Percentiles rank a stretch among this genome's conserved stretches.
Conservation (phyloP, 2,329 filamentous ascomycete species). For the Botrytis sinoallii region DNA sequence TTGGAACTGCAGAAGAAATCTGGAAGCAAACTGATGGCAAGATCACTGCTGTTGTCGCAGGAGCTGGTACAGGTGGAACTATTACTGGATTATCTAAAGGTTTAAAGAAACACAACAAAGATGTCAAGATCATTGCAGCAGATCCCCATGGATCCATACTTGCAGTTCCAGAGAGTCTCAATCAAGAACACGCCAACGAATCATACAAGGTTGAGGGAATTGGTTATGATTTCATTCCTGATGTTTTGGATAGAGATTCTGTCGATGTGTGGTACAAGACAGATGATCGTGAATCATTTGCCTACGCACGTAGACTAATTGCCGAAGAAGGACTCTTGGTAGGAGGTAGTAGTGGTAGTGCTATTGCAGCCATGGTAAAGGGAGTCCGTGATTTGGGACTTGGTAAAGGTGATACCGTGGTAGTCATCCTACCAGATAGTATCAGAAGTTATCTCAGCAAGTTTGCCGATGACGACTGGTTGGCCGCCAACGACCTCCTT, state of each 20-base stretch:
- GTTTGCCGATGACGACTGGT: constrained; percentile 98
- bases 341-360: constrained; percentile 89
- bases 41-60: constrained; percentile 80
- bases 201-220: constrained; percentile 98
- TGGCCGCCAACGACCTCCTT: constrained; percentile 91
- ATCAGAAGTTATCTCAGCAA: constrained; percentile 97
- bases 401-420: constrained; percentile 79
- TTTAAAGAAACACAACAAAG: constrained; percentile 78
- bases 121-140: constrained; percentile 86
- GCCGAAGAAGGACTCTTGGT: constrained; percentile 91
- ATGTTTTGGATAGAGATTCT: constrained; percentile 75
- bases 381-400: constrained; percentile 76
- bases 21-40: constrained; percentile 86
- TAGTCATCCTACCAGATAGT: constrained; percentile 90
- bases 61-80: constrained; percentile 92
- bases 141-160: constrained; percentile 92
- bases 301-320: constrained; percentile 84
- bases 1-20: constrained; percentile 92
- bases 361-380: constrained; percentile 76
- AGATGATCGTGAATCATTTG: constrained; percentile 85
- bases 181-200: constrained; percentile 75
- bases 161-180: constrained; percentile 75
- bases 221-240: constrained; percentile 96
- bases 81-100: constrained; percentile 87
- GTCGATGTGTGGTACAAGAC: constrained; percentile 99